phyloP scores from a whole-genome alignment of 208 protist species.

The Novymonas esmeraldas region DNA sequence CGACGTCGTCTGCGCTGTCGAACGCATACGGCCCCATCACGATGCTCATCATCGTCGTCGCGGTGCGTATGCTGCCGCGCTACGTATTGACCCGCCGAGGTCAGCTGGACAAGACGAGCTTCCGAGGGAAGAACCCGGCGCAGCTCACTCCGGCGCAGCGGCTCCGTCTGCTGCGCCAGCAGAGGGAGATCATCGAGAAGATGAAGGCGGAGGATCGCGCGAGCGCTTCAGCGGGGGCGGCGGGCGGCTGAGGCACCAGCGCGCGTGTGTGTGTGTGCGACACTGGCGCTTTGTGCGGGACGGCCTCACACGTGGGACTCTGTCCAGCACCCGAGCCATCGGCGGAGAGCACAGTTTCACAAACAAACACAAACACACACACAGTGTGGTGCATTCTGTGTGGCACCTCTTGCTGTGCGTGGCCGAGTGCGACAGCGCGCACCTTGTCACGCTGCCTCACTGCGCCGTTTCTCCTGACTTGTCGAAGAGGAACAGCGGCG shows the following conservation, averaged over 20 bases:
- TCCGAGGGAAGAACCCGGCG: constrained; percentile 12
- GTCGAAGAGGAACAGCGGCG: too few relatives aligned
- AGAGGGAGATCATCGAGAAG: constrained; percentile 57
- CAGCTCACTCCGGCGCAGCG: constrained; percentile 31
- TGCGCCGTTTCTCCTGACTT: neutral
- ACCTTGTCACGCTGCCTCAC: neutral
- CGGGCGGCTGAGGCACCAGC: neutral
- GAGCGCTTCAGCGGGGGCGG: constrained; percentile 1
- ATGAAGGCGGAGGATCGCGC: constrained; percentile 70
- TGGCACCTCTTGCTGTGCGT: too few relatives aligned
- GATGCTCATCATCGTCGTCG: constrained; percentile 46
- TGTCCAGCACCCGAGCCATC: too few relatives aligned
- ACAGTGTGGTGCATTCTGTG: too few relatives aligned
- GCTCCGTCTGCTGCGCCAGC: constrained; percentile 43
- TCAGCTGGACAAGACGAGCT: constrained; percentile 31
- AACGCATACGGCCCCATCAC: constrained; percentile 13
- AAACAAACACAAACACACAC: too few relatives aligned
- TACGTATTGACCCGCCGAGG: constrained; percentile 40
- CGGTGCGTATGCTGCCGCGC: constrained; percentile 36
- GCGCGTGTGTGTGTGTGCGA: too few relatives aligned
- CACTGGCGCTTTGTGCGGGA: too few relatives aligned
- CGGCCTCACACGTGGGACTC: too few relatives aligned
- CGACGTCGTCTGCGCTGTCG: neutral
- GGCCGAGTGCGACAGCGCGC: too few relatives aligned
- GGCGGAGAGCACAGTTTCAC: too few relatives aligned